Conservation (phyloP, 345 rosid species). For the Noccaea bulbosa region DNA sequence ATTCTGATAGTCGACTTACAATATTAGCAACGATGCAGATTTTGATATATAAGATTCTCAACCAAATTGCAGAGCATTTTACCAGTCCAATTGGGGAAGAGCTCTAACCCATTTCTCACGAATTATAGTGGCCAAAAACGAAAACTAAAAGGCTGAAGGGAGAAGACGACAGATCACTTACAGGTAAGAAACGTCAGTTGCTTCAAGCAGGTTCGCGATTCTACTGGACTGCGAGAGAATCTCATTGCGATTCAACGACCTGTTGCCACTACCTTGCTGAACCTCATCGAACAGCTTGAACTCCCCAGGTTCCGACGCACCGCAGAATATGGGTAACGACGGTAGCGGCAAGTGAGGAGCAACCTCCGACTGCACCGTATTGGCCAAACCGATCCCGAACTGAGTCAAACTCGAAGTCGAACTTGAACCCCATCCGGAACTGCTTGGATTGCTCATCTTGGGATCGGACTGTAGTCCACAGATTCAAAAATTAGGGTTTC, state of each 20-base stretch:
- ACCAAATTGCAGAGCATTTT: slow-evolving; percentile 5
- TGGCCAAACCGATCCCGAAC: slow-evolving; percentile 82
- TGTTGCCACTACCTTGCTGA: slow-evolving; percentile 35
- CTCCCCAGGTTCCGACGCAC: slow-evolving; percentile 71
- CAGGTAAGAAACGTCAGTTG: slow-evolving; percentile 90
- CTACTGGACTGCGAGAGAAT: slow-evolving; percentile 67
- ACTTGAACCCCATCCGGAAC: slow-evolving; percentile 50
- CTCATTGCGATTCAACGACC: slow-evolving; percentile 68
- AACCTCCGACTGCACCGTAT: slow-evolving; percentile 90
- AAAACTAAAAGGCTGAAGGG: slow-evolving; percentile 3
- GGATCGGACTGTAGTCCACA: slow-evolving; percentile 48
- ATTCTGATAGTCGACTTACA: slow-evolving; percentile 15
- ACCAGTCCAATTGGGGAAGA: not conserved
- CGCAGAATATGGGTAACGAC: slow-evolving; percentile 85
- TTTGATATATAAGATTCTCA: not conserved
- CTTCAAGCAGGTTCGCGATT: slow-evolving; percentile 77
- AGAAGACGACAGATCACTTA: slow-evolving; percentile 51
- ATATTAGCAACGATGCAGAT: slow-evolving; percentile 17
- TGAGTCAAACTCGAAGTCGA: slow-evolving; percentile 47
- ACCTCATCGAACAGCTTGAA: slow-evolving; percentile 69
- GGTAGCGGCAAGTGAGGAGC: slow-evolving; percentile 91
- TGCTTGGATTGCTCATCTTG: slow-evolving; percentile 68
- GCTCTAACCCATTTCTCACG: slow-evolving; percentile 8
- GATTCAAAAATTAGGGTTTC: slow-evolving; percentile 42
- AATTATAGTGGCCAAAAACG: slow-evolving; percentile 25